phyloP scores from a whole-genome alignment of 495 filamentous ascomycete species.

The Penicillium coffeae region DNA sequence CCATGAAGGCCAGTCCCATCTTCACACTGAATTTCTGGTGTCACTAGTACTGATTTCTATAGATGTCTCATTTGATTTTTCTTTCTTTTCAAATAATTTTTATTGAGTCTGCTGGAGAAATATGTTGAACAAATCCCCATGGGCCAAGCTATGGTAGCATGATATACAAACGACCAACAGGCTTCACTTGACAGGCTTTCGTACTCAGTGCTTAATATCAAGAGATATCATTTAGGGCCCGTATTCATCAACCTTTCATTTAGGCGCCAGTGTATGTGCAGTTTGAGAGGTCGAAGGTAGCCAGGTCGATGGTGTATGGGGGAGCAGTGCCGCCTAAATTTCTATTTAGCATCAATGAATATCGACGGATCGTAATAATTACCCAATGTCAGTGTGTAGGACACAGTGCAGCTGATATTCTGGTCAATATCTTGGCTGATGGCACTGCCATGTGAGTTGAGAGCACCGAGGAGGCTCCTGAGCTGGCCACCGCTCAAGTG shows the following conservation, averaged over 20 bases:
- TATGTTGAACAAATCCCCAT: background rate
- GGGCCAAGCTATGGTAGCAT: background rate
- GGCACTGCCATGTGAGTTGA: background rate
- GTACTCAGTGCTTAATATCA: background rate
- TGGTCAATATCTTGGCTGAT: constrained; percentile 5
- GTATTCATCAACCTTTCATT: background rate
- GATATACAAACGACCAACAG: background rate
- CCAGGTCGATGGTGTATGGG: constrained; percentile 12
- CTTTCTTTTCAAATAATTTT: background rate
- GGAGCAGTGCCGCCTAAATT: constrained; percentile 3
- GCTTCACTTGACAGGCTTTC: background rate
- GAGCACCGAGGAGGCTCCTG: constrained; percentile 2
- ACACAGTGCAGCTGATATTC: constrained; percentile 11
- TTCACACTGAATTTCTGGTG: too few species aligned
- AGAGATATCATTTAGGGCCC: background rate
- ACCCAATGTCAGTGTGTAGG: constrained; percentile 15
- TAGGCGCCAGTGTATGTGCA: constrained; percentile 9
- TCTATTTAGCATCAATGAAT: background rate
- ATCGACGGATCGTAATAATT: background rate
- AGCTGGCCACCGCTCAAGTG: constrained; percentile 7
- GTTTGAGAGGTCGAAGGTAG: constrained; percentile 12
- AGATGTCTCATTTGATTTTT: too few species aligned
- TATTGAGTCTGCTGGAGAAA: background rate
- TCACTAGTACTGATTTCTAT: too few species aligned
- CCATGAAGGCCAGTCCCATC: too few species aligned